phyloP scores from a whole-genome alignment of 2,329 filamentous ascomycete species.

The Fusarium pilosicola region DNA sequence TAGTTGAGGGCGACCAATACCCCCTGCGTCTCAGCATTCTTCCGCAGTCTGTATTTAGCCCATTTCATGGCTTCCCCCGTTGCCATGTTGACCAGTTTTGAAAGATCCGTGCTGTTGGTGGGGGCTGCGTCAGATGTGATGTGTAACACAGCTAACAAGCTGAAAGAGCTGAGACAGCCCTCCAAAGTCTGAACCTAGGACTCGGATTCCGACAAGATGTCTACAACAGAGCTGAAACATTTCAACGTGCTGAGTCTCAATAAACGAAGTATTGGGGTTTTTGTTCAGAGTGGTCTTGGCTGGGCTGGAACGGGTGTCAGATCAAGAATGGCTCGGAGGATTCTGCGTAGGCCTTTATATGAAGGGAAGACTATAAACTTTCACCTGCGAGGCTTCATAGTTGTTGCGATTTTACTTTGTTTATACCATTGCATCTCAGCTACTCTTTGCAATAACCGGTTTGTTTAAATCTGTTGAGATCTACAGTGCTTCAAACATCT shows the following conservation, averaged over 20 bases:
- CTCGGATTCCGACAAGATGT: neutral
- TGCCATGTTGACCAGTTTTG: accelerated
- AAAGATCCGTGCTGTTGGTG: neutral
- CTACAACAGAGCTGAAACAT: neutral
- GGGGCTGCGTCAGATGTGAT: neutral
- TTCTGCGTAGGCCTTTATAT: neutral
- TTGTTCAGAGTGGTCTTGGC: neutral
- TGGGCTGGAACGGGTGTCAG: neutral
- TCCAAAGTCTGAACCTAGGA: neutral
- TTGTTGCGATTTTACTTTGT: accelerated
- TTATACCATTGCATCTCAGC: accelerated
- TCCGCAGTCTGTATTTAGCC: accelerated
- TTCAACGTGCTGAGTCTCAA: neutral
- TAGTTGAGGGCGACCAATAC: neutral
- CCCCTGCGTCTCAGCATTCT: accelerated
- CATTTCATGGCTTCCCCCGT: accelerated
- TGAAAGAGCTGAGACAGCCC: neutral
- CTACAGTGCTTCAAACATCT: accelerated
- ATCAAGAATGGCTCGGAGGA: neutral
- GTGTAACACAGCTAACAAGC: neutral
- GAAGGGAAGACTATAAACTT: neutral
- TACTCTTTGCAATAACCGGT: neutral
- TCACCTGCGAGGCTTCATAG: accelerated
- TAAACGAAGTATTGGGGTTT: neutral
- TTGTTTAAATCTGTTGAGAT: accelerated